A percentile compares a stretch with the other conserved stretches of the same genome.
Conservation (phyloP, 768 basidiomycete genomes). For the Krasilnikovozyma curviuscula region DNA sequence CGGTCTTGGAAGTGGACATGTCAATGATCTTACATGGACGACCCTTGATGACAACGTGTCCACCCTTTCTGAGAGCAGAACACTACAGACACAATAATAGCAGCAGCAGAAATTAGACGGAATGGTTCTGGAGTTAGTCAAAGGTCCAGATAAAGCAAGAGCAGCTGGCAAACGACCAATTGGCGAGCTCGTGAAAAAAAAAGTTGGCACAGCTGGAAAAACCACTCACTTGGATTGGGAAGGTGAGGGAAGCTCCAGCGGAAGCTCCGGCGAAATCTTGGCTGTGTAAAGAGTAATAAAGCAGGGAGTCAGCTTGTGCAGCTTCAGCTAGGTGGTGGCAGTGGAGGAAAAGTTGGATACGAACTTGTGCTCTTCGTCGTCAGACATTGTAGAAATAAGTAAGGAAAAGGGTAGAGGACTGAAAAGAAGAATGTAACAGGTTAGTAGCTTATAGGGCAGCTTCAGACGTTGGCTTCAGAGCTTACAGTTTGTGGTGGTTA, state of each 20-base stretch:
- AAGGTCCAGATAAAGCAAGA: background rate
- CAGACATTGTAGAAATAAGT: slow-evolving; percentile 15
- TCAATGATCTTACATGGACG: slow-evolving; percentile 73
- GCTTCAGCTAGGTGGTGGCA: background rate
- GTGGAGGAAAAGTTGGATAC: slow-evolving; percentile 39
- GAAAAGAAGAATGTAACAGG: background rate
- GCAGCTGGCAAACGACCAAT: background rate
- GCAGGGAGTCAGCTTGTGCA: slow-evolving; percentile 12
- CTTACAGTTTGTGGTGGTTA: too few relatives aligned
- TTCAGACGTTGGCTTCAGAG: too few relatives aligned
- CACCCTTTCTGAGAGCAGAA: slow-evolving; percentile 59
- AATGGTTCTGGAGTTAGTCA: background rate
- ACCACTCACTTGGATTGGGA: slow-evolving; percentile 20
- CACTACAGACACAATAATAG: slow-evolving; percentile 33
- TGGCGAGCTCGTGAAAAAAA: too few relatives aligned
- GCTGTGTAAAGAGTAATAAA: background rate
- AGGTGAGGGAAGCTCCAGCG: slow-evolving; percentile 25
- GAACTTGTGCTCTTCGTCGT: slow-evolving; percentile 79
- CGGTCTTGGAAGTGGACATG: slow-evolving; percentile 97
- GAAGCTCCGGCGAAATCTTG: background rate
- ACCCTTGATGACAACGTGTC: slow-evolving; percentile 80
- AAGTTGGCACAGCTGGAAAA: background rate
- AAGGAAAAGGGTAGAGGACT: background rate
- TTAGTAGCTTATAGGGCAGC: too few relatives aligned
- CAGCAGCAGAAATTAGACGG: background rate